Base-by-base conservation (phyloP, 768 basidiomycete genomes). In the Gloeopeniophorella convolvens region DNA sequence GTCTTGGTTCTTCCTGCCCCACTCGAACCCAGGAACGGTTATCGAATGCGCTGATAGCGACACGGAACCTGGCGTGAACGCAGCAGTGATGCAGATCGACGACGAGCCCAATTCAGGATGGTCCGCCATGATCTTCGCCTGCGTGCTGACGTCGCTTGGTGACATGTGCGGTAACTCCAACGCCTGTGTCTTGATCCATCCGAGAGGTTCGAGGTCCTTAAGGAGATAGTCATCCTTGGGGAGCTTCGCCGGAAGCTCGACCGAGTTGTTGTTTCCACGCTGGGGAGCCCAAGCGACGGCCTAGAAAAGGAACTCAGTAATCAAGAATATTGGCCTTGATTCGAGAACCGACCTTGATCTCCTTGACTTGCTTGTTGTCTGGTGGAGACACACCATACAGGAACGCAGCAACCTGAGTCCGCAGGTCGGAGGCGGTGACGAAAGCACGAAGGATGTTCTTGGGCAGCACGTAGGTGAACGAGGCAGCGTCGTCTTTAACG, bases 271-370 rank as follows among this genome's bases (percentile, higher is more conserved):
- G 64, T 86, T 91, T 28, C 96, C 95, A 26, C 94, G 82, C 64
- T 99, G 96, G 26, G 96, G 96, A n/a, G 91, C 80, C 85, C 93
- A 94, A n/a, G 79, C 93, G 42, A 99, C 73, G 20, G 92, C 93
- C 77, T 80, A 59, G 27, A 42, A 21, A 42, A 15, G 27, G 8
- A 55, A 45, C 24, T 34, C 11, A 15, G 28, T 21, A 4, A 9
- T 8, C 41, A 11, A 33, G 31, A 13, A 36, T 12, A 23, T 34
- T 30, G 20, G 33, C 18, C 18, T 26, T 23, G 28, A 30, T 20
- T 40, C 24, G 23, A 18, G 27, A 23, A 33, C 65, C 40, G 39
- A 78, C 77, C 74, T 95, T 97, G 71, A 99, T 89, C 70, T 99
- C 96, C 70, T 98, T 96, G 55, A 99, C 96, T 67, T 94, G 93